Conservation (phyloP, 2,329 filamentous ascomycete genomes). For the Colletotrichum siamense region DNA sequence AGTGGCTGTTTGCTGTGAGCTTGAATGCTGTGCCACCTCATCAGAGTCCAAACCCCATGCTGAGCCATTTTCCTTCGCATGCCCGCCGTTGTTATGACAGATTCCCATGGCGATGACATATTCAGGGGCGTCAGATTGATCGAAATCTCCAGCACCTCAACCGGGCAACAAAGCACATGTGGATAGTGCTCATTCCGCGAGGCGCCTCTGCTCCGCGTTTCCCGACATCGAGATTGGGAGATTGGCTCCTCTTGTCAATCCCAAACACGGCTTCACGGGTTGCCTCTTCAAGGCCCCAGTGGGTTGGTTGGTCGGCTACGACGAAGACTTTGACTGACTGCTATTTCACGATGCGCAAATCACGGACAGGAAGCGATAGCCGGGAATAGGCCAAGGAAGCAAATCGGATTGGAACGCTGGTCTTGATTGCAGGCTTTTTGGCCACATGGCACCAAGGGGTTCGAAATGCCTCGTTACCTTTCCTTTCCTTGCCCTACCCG, state of each 20-base stretch:
- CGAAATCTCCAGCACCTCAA: constrained; percentile 12
- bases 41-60: background rate
- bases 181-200: constrained; percentile 16
- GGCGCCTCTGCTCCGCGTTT: background rate
- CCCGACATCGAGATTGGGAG: constrained; percentile 12
- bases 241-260: constrained; percentile 8
- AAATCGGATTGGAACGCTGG: background rate
- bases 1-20: background rate
- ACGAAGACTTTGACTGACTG: background rate
- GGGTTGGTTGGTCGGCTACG: background rate
- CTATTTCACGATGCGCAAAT: background rate
- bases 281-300: background rate
- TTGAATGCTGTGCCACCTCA: background rate
- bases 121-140: constrained; percentile 5
- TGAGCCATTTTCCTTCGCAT: background rate
- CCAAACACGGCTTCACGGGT: background rate
- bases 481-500: background rate
- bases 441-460: constrained; percentile 11
- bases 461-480: background rate
- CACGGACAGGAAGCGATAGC: background rate
- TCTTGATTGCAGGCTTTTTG: background rate
- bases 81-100: background rate
- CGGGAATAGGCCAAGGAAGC: background rate
- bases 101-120: constrained; percentile 5
- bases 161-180: constrained; percentile 10